Conservation (phyloP, 441 rosid species). For the Pelargonium cotyledonis region DNA sequence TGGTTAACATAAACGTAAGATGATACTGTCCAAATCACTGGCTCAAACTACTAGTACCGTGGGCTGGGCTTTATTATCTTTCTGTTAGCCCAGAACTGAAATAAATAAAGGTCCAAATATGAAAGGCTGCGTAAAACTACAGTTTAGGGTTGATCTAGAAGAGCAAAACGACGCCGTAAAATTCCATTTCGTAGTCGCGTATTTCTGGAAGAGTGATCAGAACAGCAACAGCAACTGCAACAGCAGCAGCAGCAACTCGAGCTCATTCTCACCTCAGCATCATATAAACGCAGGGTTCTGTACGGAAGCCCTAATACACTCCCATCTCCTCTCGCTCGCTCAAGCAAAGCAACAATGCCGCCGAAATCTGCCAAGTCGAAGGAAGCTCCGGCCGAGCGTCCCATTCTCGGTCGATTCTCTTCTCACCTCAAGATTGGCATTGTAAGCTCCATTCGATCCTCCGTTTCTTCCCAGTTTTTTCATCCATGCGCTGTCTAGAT, state of each 20-base stretch:
- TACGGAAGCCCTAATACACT: slow-evolving; percentile 3
- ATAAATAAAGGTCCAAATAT: too few relatives aligned
- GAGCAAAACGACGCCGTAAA: not conserved
- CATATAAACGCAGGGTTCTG: not conserved
- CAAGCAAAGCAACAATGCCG: slow-evolving; percentile 45
- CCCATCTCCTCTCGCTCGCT: not conserved
- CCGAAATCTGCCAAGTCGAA: slow-evolving; percentile 86
- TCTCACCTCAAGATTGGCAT: slow-evolving; percentile 99
- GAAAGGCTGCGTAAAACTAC: too few relatives aligned
- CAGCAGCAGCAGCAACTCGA: not conserved
- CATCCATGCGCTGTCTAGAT: not conserved
- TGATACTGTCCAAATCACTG: too few relatives aligned
- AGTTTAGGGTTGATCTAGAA: too few relatives aligned
- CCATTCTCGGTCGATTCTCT: slow-evolving; percentile 97
- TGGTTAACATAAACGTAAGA: too few relatives aligned
- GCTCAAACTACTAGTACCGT: too few relatives aligned
- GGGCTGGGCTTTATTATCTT: too few relatives aligned
- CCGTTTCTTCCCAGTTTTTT: not conserved
- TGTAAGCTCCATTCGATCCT: slow-evolving; percentile 30
- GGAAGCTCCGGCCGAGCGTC: slow-evolving; percentile 85
- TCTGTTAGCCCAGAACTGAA: too few relatives aligned
- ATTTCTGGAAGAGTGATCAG: not conserved
- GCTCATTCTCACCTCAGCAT: not conserved
- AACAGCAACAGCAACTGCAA: not conserved
- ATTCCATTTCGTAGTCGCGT: not conserved